Conservation (phyloP, 495 filamentous ascomycete species). For the Rusavskia elegans region DNA sequence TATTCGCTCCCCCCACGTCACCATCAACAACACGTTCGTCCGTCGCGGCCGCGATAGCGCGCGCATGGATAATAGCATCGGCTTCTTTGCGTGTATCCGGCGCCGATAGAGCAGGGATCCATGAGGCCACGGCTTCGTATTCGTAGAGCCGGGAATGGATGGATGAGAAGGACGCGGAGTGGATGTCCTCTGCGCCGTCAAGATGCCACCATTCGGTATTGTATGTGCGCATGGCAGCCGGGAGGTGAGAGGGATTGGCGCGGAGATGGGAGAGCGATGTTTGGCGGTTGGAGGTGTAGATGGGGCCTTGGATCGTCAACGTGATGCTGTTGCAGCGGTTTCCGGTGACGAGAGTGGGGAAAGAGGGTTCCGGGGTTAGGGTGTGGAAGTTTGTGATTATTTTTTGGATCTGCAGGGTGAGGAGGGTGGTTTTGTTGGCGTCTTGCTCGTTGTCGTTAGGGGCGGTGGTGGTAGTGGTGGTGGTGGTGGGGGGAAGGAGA, state of each 20-base stretch:
- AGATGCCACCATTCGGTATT: neutral
- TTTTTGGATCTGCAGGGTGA: slow-evolving; percentile 21
- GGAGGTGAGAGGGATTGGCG: neutral
- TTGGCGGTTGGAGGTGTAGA: slow-evolving; percentile 27
- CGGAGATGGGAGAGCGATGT: neutral
- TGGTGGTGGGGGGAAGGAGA: slow-evolving; percentile 20
- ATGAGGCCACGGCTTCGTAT: neutral
- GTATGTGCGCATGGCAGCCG: neutral
- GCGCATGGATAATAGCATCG: slow-evolving; percentile 19
- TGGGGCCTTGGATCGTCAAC: slow-evolving; percentile 29
- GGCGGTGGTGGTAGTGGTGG: slow-evolving; percentile 2
- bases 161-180: neutral
- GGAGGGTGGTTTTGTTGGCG: neutral
- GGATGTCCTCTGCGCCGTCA: neutral
- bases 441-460: too few species aligned
- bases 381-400: slow-evolving; percentile 35
- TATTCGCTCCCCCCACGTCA: too few species aligned
- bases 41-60: slow-evolving; percentile 24
- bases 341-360: neutral
- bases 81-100: too few species aligned
- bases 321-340: slow-evolving; percentile 6
- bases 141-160: slow-evolving; percentile 6
- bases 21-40: slow-evolving; percentile 23
- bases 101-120: neutral
- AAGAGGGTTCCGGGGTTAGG: slow-evolving; percentile 11